Evolutionary conservation across 306 rosid genomes (phyloP).

Genomic region (Astragalus membranaceus): DNA sequence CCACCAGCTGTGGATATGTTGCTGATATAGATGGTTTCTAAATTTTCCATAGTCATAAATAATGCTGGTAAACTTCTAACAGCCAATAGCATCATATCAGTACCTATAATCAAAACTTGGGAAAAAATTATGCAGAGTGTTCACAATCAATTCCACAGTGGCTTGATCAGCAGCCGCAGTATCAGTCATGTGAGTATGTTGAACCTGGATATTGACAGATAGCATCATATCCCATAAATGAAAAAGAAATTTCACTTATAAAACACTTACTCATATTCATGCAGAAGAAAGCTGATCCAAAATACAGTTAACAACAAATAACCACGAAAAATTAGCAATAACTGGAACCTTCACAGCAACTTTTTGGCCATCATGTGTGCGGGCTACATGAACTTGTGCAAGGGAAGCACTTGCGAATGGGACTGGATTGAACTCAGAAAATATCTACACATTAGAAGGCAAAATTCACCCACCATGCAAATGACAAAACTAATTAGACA

Average conservation of each 20-base stretch:
- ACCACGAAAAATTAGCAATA: constrained; percentile 7
- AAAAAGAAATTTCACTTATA: constrained; percentile 18
- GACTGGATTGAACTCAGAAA: constrained; percentile 69
- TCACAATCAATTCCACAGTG: constrained; percentile 76
- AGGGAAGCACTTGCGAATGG: constrained; percentile 98
- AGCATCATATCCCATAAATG: background rate
- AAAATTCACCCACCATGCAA: constrained; percentile 22
- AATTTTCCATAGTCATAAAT: constrained; percentile 14
- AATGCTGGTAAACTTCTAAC: background rate
- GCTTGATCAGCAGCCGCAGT: constrained; percentile 96
- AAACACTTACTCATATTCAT: constrained; percentile 5
- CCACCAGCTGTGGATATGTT: constrained; percentile 6
- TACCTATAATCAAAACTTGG: constrained; percentile 96
- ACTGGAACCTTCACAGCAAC: constrained; percentile 94
- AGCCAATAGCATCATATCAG: background rate
- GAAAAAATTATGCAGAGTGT: constrained; percentile 61
- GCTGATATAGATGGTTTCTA: constrained; percentile 15
- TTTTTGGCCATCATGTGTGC: constrained; percentile 72
- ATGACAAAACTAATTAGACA: background rate
- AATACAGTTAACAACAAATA: background rate
- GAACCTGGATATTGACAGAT: constrained; percentile 62
- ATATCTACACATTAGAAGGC: constrained; percentile 53
- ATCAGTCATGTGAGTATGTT: constrained; percentile 93
- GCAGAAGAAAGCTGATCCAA: constrained; percentile 19
- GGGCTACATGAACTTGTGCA: constrained; percentile 94